These are phyloP conservation scores for Cyathus striatus DNA, from an alignment of 768 basidiomycete genomes.

Conservation along the genomic window DNA sequence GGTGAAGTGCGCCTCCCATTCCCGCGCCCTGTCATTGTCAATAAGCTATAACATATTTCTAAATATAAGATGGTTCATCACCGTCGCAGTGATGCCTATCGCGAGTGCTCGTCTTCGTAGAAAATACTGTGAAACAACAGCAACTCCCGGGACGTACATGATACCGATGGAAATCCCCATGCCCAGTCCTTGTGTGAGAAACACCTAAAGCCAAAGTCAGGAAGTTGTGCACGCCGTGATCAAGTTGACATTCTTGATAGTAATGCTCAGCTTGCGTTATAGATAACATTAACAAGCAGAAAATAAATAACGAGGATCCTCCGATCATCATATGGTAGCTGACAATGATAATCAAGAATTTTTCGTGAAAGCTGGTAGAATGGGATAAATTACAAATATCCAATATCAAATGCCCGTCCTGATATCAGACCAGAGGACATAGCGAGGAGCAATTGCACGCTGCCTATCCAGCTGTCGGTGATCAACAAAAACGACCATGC, in stretches of 20 bases:
- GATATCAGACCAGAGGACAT: constrained; percentile 40
- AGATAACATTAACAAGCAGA: constrained; percentile 23
- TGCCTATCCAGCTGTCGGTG: constrained; percentile 51
- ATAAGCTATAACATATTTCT: constrained; percentile 16
- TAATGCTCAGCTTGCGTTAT: constrained; percentile 17
- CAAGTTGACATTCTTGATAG: background rate
- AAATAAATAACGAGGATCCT: constrained; percentile 9
- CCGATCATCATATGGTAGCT: constrained; percentile 17
- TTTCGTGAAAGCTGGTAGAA: background rate
- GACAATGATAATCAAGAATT: background rate
- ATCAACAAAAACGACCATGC: too few relatives aligned
- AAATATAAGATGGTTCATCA: too few relatives aligned
- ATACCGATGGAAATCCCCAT: constrained; percentile 31
- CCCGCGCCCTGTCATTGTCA: background rate
- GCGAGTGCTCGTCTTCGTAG: constrained; percentile 29
- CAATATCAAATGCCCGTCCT: constrained; percentile 46
- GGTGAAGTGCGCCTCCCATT: constrained; percentile 34
- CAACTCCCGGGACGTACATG: constrained; percentile 14
- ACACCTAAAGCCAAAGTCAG: constrained; percentile 22
- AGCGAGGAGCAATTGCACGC: constrained; percentile 45
- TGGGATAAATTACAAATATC: constrained; percentile 40
- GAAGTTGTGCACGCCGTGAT: background rate
- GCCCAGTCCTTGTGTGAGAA: constrained; percentile 41
- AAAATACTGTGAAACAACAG: constrained; percentile 42
- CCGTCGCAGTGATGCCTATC: constrained; percentile 36